These are phyloP conservation scores for Thelonectria olida DNA, from an alignment of 2,329 filamentous ascomycete genomes.

Conservation along the genomic window DNA sequence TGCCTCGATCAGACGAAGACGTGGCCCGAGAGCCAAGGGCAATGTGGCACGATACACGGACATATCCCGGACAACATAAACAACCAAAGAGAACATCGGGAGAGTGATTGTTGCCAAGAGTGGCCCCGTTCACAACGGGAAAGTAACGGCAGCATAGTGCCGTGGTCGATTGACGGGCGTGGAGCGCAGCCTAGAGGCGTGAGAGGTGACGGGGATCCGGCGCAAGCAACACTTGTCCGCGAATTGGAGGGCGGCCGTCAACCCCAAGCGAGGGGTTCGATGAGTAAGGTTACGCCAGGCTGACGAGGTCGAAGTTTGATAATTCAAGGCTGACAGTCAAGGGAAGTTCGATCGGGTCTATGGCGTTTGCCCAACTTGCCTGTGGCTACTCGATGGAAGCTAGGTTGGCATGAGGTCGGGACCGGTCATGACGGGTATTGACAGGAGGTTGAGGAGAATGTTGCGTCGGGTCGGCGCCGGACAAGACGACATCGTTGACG, in stretches of 20 bases:
- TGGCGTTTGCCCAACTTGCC: not conserved
- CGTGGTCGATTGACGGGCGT: not conserved
- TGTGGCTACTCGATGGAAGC: not conserved
- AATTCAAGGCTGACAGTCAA: slow-evolving; percentile 6
- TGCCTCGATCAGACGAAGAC: not conserved
- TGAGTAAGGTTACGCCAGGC: slow-evolving; percentile 26
- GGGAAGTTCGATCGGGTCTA: slow-evolving; percentile 4
- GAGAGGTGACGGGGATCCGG: not conserved
- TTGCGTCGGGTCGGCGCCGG: not conserved
- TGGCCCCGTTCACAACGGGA: slow-evolving; percentile 1
- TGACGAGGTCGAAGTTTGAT: slow-evolving; percentile 30
- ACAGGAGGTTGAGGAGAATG: not conserved
- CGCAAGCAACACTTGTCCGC: not conserved
- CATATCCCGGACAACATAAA: not conserved
- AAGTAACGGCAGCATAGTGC: slow-evolving; percentile 6
- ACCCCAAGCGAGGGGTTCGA: not conserved
- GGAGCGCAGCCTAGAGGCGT: not conserved
- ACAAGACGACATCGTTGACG: not conserved
- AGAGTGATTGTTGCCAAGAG: not conserved
- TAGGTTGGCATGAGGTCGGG: not conserved
- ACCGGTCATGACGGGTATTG: not conserved
- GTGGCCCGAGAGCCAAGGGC: not conserved
- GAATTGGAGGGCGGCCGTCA: not conserved
- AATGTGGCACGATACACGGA: not conserved
- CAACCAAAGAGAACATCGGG: not conserved